Evolutionary conservation across 176 grass and related monocot species (phyloP).

Genomic region (Oryza meyeriana): DNA sequence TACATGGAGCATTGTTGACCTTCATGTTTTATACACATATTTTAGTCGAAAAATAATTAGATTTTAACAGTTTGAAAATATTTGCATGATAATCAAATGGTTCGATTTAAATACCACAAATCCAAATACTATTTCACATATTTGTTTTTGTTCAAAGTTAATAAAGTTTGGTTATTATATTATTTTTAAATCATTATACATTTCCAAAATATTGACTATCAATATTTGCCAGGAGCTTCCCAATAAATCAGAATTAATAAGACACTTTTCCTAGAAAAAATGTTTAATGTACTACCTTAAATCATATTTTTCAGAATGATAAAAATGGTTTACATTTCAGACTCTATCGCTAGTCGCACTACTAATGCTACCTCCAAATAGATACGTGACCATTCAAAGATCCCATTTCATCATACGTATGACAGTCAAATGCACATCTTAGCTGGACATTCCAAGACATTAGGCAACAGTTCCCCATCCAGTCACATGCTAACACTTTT

Average conservation of each 20-base stretch:
- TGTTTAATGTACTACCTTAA: too few relatives aligned
- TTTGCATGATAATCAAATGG: too few relatives aligned
- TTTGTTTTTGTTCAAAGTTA: too few relatives aligned
- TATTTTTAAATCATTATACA: background rate
- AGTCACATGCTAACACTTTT: background rate
- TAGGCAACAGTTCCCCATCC: background rate
- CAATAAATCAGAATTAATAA: background rate
- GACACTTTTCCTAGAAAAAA: background rate
- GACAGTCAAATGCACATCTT: background rate
- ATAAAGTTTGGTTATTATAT: background rate
- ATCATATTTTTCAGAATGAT: too few relatives aligned
- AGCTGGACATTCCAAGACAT: background rate
- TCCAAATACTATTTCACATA: too few relatives aligned
- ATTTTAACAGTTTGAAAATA: too few relatives aligned
- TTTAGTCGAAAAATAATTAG: too few relatives aligned
- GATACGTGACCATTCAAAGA: background rate
- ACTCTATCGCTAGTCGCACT: too few relatives aligned
- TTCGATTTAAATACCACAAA: too few relatives aligned
- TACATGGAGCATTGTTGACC: background rate
- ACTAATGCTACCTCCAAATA: background rate
- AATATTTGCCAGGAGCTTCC: background rate
- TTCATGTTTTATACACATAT: too few relatives aligned
- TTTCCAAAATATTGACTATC: background rate
- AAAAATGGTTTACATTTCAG: too few relatives aligned
- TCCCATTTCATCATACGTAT: background rate